A percentile compares a stretch with the other conserved stretches of the same genome.
Evolutionary conservation across 2,329 filamentous ascomycete genomes (phyloP).

Genomic region (Paraphaeosphaeria minitans): DNA sequence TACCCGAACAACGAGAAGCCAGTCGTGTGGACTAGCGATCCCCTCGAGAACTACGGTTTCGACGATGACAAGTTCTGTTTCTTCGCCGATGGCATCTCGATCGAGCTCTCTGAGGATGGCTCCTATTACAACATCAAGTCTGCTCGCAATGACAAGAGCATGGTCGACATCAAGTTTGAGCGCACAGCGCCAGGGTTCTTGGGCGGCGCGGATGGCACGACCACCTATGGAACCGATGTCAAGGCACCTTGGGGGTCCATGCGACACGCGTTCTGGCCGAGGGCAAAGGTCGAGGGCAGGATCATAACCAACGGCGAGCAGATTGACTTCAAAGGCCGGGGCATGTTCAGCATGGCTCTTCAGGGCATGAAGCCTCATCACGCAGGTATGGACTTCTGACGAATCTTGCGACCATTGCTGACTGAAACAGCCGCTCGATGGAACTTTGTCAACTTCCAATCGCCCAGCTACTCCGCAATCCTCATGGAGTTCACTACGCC

Average conservation of each 20-base stretch:
- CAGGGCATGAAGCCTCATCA: conserved; percentile 99
- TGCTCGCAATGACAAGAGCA: conserved; percentile 75
- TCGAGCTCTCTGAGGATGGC: conserved; percentile 86
- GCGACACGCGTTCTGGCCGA: conserved; percentile 93
- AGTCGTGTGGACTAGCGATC: conserved; percentile 82
- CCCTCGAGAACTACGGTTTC: conserved; percentile 79
- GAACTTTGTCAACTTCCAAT: conserved; percentile 94
- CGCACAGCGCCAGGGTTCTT: conserved; percentile 80
- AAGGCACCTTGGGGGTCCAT: conserved; percentile 88
- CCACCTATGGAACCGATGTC: conserved; percentile 84
- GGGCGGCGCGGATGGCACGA: conserved; percentile 81
- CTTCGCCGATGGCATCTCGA: conserved; percentile 81
- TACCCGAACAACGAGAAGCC: conserved; percentile 73
- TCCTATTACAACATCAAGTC: conserved; percentile 88
- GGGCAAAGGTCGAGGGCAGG: conserved; percentile 78
- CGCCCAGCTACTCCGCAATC: conserved; percentile 81
- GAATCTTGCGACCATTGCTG: conserved; percentile 10
- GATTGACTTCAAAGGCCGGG: conserved; percentile 80
- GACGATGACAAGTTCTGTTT: conserved; percentile 83
- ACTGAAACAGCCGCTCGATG: conserved; percentile 69
- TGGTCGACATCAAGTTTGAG: conserved; percentile 86
- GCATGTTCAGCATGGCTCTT: conserved; percentile 80
- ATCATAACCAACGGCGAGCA: conserved; percentile 83
- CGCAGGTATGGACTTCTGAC: conserved; percentile 61
- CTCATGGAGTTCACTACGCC: conserved; percentile 98